Base-by-base conservation (phyloP, 768 basidiomycete species). In the Holtermanniella nyarrowii region DNA sequence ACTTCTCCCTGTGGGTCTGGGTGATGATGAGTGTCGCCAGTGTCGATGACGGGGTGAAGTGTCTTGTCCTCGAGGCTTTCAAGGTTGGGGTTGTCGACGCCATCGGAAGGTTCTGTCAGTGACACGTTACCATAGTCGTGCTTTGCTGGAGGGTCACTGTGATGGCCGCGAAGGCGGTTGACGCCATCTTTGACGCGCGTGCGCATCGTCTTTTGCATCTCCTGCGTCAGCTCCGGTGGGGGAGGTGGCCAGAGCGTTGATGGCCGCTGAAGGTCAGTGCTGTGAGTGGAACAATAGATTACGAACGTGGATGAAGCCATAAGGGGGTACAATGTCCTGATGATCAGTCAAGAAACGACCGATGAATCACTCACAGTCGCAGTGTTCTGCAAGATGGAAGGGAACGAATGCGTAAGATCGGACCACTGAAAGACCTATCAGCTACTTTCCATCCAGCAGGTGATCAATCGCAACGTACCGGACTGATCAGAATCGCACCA, bases 341-440 rank as follows among this genome's bases (percentile, higher is more conserved):
- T 14, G 22, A 22, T 46, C 40, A 20, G n/a, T 4, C 2, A 37
- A 18, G 2, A 42, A 0, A 37, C 23, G 23, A 12, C 26, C 42
- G 48, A 31, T 24, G 18, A 16, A 23, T 21, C 5, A 68, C 77
- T 57, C 60, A 86, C 89, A 46, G 89, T 88, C 2, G 79, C 76
- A 1, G 87, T 89, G 68, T 97, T 96, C 37, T 77, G 74, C 62
- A 87, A 79, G 43, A 91, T 78, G 60, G 86, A 88, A 0, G 88
- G 86, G 70, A 97, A 96, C 0, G 87, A 90, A 69, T 97, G 95
- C 0, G 88, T 91, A n/a, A 97, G 73, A 70, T 88, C 86, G 12
- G 63, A 62, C 69, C 69, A 71, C 69, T 71, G 40, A n/a, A 10
- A 26, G 11, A 41, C 11, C 10, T 25, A 42, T 46, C 40, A 55